Conservation (phyloP, 345 rosid species). For the Salix brachista region DNA sequence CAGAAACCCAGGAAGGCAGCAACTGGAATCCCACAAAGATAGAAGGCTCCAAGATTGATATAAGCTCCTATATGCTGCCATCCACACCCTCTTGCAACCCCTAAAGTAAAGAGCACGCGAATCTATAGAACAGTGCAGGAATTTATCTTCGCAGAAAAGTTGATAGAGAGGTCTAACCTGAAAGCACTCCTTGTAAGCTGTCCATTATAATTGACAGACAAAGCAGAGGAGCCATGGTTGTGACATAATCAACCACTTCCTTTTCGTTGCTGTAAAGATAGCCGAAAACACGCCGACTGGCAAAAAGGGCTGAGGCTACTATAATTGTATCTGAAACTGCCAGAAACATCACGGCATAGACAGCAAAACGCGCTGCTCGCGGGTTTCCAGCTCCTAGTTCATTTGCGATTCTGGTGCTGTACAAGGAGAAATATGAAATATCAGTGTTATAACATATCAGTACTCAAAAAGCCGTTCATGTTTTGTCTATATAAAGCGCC, state of each 20-base stretch:
- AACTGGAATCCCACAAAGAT: conserved; percentile 19
- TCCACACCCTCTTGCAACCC: conserved; percentile 22
- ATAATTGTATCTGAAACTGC: conserved; percentile 10
- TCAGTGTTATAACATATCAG: background rate
- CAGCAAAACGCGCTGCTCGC: conserved; percentile 14
- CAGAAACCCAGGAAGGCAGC: conserved; percentile 23
- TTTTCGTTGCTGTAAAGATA: conserved; percentile 19
- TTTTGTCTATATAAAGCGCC: background rate
- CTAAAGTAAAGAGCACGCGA: background rate
- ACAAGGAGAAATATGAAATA: background rate
- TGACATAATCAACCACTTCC: conserved; percentile 25
- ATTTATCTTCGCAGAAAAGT: background rate
- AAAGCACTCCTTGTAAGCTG: conserved; percentile 23
- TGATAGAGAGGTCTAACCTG: conserved; percentile 5
- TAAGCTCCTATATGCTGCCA: conserved; percentile 25
- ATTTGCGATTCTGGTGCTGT: conserved; percentile 25
- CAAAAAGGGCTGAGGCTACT: conserved; percentile 12
- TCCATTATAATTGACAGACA: conserved; percentile 23
- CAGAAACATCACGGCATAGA: conserved; percentile 16
- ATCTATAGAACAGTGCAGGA: background rate
- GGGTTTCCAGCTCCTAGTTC: conserved; percentile 30
- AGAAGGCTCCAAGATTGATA: conserved; percentile 18
- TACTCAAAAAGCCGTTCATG: background rate
- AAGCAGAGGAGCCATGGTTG: conserved; percentile 21
- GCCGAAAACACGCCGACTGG: conserved; percentile 13